Evolutionary conservation across 208 protist genomes (phyloP), one percentile per base, ranked within the genome.

Genomic region (Trypanosoma lewisi): DNA sequence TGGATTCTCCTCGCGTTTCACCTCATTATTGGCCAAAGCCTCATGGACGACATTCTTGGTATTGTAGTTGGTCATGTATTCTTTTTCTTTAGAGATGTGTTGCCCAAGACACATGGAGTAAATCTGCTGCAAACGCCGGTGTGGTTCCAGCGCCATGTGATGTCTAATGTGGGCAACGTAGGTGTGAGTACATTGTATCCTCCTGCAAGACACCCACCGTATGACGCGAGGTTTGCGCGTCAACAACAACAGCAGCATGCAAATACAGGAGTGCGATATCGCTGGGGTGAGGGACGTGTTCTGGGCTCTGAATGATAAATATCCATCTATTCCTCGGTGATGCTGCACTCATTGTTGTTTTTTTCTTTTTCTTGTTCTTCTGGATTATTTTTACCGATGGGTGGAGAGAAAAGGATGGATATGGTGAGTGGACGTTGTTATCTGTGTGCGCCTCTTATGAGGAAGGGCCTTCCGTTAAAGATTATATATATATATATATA

Each of bases 1-100:
- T 96, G 91, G 88, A 73, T 86, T 33, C 56, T 96, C 33, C 67
- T 89, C 47, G 70, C 71, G 17, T 80, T 96, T 41, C 82, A 96
- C 68, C 54, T 93, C 34, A 57, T 94, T 33, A 48, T 96, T 39
- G 77, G 80, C 4, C 74, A 85, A 37, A 73, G 65, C 28, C 42
- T 91, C 21, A 28, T 91, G 41, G 63, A 72, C 2, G 87, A 96
- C 62, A 2, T 93, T 6, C 27, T 80, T 21, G 91, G 91, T 48
- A 80, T 96, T 47, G 63, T 84, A 16, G 77, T 63, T 14, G 89
- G 89, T 0, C 89, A 95, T 66, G 28, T 75, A 11, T 91, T 88
- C 60, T 62, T 93, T n/a, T 95, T 95, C 56, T 51, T 89, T 33
- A 70, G 80, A 27, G 89, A 95, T 53, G 60, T 95, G 31, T 34